A percentile compares a stretch with the other conserved stretches of the same genome.
phyloP scores from a whole-genome alignment of 805 yeast genomes.

The Starmerella gropengiesseri region DNA sequence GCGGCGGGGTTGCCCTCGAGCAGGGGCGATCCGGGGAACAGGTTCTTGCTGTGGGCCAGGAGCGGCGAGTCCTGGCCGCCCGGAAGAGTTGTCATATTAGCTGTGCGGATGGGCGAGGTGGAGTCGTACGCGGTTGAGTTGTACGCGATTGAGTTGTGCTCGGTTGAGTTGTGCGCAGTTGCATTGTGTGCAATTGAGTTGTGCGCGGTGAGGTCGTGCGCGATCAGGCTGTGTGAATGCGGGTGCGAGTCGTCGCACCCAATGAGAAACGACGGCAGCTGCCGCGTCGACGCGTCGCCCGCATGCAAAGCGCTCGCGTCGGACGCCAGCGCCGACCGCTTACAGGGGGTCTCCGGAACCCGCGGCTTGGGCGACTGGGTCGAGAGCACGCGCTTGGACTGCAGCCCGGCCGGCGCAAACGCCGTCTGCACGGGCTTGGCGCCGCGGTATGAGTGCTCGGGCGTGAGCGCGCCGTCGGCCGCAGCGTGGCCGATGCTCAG shows the following conservation, averaged over 20 bases:
- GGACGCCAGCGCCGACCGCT: constrained; percentile 23
- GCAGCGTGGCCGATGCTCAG: not conserved
- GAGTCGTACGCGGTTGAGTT: too few relatives aligned
- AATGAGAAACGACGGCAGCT: constrained; percentile 1
- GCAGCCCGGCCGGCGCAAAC: constrained; percentile 61
- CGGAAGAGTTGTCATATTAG: not conserved
- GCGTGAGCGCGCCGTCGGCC: constrained; percentile 30
- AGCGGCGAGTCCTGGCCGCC: constrained; percentile 5
- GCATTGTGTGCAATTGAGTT: too few relatives aligned
- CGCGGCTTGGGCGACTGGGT: constrained; percentile 28
- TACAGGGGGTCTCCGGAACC: constrained; percentile 55
- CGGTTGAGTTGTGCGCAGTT: too few relatives aligned
- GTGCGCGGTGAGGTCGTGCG: too few relatives aligned
- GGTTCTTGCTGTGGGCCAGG: constrained; percentile 6
- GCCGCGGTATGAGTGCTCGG: constrained; percentile 46
- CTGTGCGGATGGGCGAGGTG: too few relatives aligned
- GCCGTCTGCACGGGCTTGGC: constrained; percentile 83
- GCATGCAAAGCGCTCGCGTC: constrained; percentile 27
- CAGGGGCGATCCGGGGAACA: not conserved
- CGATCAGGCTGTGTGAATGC: too few relatives aligned
- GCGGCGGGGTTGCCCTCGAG: too few relatives aligned
- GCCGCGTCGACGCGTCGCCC: constrained; percentile 5
- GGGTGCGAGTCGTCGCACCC: not conserved
- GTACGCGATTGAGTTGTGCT: too few relatives aligned
- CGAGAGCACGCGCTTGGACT: constrained; percentile 44